These are phyloP conservation scores for Glycyrrhiza uralensis DNA, from an alignment of 306 rosid species.

Conservation along the genomic window DNA sequence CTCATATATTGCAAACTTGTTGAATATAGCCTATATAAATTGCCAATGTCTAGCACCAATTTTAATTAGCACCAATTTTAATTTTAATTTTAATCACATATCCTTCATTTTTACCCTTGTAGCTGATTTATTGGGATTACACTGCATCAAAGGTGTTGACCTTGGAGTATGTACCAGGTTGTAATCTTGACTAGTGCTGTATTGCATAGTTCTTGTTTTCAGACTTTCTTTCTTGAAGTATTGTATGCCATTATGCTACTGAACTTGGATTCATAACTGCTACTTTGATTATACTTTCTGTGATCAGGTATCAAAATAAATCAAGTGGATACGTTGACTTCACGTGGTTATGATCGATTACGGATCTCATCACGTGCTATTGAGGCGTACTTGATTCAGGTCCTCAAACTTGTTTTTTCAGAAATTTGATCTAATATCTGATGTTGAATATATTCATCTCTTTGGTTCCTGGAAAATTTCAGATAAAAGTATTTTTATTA, in stretches of 20 bases:
- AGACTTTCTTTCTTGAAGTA: background rate
- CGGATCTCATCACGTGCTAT: constrained; percentile 72
- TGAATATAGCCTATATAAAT: constrained; percentile 10
- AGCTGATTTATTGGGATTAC: constrained; percentile 92
- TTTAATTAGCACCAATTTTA: background rate
- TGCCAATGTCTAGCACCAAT: background rate
- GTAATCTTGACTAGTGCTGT: constrained; percentile 36
- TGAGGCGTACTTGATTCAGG: constrained; percentile 96
- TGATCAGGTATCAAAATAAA: constrained; percentile 77
- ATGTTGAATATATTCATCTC: constrained; percentile 9
- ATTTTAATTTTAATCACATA: background rate
- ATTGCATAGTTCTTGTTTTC: background rate
- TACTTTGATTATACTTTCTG: constrained; percentile 17
- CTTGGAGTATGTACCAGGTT: constrained; percentile 97
- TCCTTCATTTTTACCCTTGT: constrained; percentile 24
- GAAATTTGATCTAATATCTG: background rate
- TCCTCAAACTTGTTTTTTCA: constrained; percentile 22
- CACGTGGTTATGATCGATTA: constrained; percentile 60
- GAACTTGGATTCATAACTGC: background rate
- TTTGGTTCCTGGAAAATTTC: background rate
- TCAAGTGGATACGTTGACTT: constrained; percentile 49
- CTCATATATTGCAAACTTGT: background rate
- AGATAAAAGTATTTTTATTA: background rate
- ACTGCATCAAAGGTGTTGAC: constrained; percentile 83
- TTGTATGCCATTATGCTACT: constrained; percentile 3